Conservation (phyloP, 257 asterid species). For the Nicotiana attenuata region DNA sequence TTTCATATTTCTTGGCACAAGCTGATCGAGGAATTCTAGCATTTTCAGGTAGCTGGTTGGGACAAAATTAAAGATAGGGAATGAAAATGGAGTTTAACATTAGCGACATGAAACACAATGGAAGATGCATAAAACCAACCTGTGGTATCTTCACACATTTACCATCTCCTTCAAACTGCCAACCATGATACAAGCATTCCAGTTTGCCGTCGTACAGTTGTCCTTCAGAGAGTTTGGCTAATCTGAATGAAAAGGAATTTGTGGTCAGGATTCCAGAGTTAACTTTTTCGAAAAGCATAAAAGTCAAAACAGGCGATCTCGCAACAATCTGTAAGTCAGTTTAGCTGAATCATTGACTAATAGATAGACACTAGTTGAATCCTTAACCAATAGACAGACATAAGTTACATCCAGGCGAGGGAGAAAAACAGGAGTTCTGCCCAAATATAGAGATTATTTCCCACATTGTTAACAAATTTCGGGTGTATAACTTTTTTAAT, state of each 20-base stretch:
- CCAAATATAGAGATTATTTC: neutral
- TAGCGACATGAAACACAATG: neutral
- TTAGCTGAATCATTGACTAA: neutral
- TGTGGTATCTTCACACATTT: slow-evolving; percentile 92
- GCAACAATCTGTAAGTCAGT: neutral
- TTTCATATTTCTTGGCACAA: slow-evolving; percentile 57
- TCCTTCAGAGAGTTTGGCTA: slow-evolving; percentile 95
- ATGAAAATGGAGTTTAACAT: neutral
- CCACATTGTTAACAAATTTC: neutral
- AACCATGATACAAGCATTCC: slow-evolving; percentile 93
- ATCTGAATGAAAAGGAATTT: slow-evolving; percentile 31
- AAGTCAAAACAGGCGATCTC: neutral
- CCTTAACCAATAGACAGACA: neutral
- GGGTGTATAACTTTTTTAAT: neutral
- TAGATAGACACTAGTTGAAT: neutral
- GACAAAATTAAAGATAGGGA: slow-evolving; percentile 2
- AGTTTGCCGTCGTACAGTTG: slow-evolving; percentile 69
- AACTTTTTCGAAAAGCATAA: neutral
- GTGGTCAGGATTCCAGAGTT: neutral
- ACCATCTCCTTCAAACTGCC: slow-evolving; percentile 90
- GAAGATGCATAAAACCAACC: slow-evolving; percentile 37
- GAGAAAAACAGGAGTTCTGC: neutral
- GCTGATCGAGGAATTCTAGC: slow-evolving; percentile 87
- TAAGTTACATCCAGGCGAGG: neutral
- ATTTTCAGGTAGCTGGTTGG: slow-evolving; percentile 55